Evolutionary conservation across 129 eudicot genomes (phyloP).

Genomic region (Flaveria brownii): DNA sequence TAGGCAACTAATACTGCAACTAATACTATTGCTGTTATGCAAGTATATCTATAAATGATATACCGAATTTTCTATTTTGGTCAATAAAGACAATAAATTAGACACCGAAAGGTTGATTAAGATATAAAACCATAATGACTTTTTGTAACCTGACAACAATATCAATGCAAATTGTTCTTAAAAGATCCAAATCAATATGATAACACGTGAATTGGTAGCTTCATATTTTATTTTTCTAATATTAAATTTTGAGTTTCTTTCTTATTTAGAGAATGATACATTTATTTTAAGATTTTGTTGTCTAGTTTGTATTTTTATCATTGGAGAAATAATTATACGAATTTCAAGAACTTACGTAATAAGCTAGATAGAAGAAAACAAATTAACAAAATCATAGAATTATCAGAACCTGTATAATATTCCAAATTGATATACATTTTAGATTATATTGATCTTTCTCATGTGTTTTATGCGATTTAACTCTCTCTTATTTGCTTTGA

Average conservation of each 20-base stretch:
- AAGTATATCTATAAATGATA: not conserved
- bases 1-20: too few relatives aligned
- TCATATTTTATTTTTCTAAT: not conserved
- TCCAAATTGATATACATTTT: too few relatives aligned
- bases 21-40: too few relatives aligned
- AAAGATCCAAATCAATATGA: not conserved
- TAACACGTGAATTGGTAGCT: not conserved
- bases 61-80: not conserved
- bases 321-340: not conserved
- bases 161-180: not conserved
- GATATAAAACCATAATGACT: not conserved
- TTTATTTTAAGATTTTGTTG: not conserved
- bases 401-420: not conserved
- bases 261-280: not conserved
- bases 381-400: not conserved
- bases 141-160: not conserved
- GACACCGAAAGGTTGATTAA: conserved; percentile 1
- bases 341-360: not conserved
- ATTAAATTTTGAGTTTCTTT: not conserved
- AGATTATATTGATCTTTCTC: too few relatives aligned
- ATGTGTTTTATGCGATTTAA: too few relatives aligned
- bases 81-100: not conserved
- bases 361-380: not conserved
- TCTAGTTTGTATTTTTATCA: not conserved
- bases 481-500: too few relatives aligned